Conservation (phyloP, 78 protist species). For the Tieghemostelium lacteum region DNA sequence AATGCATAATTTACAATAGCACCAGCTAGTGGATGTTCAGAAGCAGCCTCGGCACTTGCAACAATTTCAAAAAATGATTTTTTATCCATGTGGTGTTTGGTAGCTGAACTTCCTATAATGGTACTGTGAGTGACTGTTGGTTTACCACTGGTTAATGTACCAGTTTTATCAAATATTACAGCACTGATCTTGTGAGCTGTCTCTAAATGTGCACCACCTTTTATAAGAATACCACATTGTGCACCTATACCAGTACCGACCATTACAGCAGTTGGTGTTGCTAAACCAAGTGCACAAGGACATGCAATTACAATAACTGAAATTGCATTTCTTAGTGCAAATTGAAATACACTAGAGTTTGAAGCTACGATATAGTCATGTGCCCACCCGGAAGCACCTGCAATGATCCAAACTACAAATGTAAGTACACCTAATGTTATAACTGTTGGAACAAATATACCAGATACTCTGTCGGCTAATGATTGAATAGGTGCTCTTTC, state of each 20-base stretch:
- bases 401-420: constrained; percentile 85
- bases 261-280: constrained; percentile 97
- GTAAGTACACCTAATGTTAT: constrained; percentile 86
- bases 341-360: constrained; percentile 29
- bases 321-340: constrained; percentile 86
- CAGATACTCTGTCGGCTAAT: constrained; percentile 85
- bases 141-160: constrained; percentile 94
- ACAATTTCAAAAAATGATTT: constrained; percentile 58
- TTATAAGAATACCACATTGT: constrained; percentile 88
- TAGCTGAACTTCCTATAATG: neutral
- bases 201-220: constrained; percentile 92
- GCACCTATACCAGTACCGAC: constrained; percentile 96
- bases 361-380: neutral
- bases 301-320: constrained; percentile 94
- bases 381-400: constrained; percentile 15
- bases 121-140: constrained; percentile 71
- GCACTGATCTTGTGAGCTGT: constrained; percentile 70
- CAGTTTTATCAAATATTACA: constrained; percentile 94
- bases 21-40: constrained; percentile 91
- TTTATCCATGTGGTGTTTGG: constrained; percentile 2
- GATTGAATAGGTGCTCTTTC: constrained; percentile 85
- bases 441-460: constrained; percentile 93
- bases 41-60: constrained; percentile 80
- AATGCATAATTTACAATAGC: constrained; percentile 83
- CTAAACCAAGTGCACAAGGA: constrained; percentile 96